A percentile compares a stretch with the other conserved stretches of the same genome.
phyloP scores from a whole-genome alignment of 1,139 yeast genomes.

The Zhuliangozyma parablackwelliae region DNA sequence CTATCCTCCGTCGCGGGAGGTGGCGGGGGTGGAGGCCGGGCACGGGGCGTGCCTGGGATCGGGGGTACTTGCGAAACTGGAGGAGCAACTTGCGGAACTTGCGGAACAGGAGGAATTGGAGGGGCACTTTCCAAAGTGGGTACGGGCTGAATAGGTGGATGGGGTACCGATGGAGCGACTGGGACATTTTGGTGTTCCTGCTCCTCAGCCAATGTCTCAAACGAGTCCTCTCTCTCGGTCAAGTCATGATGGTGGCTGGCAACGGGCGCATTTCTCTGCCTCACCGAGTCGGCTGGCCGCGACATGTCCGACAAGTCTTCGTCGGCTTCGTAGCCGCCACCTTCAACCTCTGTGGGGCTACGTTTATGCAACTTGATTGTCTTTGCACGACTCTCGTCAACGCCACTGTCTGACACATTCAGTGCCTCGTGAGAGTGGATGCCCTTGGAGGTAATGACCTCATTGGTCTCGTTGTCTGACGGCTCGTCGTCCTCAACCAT shows the following conservation, averaged over 20 bases:
- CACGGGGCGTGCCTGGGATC: conserved; percentile 8
- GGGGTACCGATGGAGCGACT: conserved; percentile 7
- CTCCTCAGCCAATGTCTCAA: conserved; percentile 1
- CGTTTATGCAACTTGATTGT: conserved; percentile 10
- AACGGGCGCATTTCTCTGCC: background rate
- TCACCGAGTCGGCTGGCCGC: conserved; percentile 8
- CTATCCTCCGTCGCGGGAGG: conserved; percentile 8
- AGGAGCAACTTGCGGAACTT: conserved; percentile 3
- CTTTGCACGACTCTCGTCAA: conserved; percentile 10
- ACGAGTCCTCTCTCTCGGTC: conserved; percentile 10
- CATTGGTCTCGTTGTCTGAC: conserved; percentile 6
- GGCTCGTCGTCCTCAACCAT: conserved; percentile 28
- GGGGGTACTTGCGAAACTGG: conserved; percentile 15
- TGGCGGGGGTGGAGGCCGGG: conserved; percentile 6
- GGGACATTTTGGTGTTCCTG: background rate
- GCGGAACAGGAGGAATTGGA: conserved; percentile 18
- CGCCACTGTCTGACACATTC: conserved; percentile 17
- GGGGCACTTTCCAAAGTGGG: conserved; percentile 3
- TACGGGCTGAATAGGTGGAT: conserved; percentile 8
- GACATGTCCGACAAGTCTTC: conserved; percentile 37
- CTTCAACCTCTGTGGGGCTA: conserved; percentile 23
- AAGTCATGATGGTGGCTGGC: too few relatives aligned
- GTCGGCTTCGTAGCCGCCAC: conserved; percentile 44
- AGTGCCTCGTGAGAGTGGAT: background rate
- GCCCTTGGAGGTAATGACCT: background rate